Base-by-base conservation (phyloP, 2,329 filamentous ascomycete genomes). In the Paraconiothyrium sp. region DNA sequence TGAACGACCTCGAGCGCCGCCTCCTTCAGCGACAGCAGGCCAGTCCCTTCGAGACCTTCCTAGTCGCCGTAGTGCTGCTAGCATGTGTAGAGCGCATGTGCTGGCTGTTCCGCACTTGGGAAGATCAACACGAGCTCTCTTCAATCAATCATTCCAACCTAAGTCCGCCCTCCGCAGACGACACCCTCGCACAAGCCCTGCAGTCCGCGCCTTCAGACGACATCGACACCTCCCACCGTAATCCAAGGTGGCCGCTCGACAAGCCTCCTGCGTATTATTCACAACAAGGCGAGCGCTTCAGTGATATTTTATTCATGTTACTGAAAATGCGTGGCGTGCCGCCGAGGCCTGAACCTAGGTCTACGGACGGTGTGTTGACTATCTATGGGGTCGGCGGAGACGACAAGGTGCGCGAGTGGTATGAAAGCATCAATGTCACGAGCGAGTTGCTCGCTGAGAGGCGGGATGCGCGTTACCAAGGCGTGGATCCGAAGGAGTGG, bases 1-100 rank as follows among this genome's bases (percentile, higher is more conserved):
- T 88, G 81, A 86, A 86, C 63, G 86, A 88, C 60, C 80, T 89
- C 1, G 87, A 89, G 69, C 83, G 85, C 20, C 82, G 86, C n/a
- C 76, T 89, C 4, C 79, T 88, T 8, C 85, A 87, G 66, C 84
- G 85, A 13, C 84, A 86, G 68, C 84, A 86, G 71, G 83, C 82
- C 24, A 84, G 83, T 55, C 82, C 82, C 49, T 88, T 89, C 59
- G 84, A 86, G 62, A 88, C 86, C 0, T 88, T 88, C 69, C 75
- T 89, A n/a, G 83, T 84, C 5, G 82, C 85, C 0, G 79, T 89
- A n/a, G 80, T 89, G 16, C 77, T 89, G 0, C 77, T 89, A 27
- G 86, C 84, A 60, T 87, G 85, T 63, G 84, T 88, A 14, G 87
- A 89, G 74, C 81, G 86, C 57, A 86, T 86, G 75, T 84, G 84